Conservation (phyloP, 2,329 filamentous ascomycete genomes). For the Hysterium pulicare region DNA sequence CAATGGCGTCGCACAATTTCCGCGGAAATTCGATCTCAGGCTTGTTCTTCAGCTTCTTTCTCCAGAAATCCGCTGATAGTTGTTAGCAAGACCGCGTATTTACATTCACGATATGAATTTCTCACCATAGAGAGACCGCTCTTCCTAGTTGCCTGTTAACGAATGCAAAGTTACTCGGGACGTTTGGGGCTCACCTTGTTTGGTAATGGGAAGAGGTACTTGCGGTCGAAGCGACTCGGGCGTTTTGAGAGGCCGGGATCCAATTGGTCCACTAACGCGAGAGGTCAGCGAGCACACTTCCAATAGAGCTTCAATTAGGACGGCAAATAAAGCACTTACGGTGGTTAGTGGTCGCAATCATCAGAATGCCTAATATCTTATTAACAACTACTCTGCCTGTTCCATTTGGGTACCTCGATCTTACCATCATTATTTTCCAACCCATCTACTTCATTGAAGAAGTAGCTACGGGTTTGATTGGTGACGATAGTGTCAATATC, state of each 20-base stretch:
- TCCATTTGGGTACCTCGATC: neutral
- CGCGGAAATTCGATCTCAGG: slow-evolving; percentile 60
- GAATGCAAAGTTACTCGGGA: neutral
- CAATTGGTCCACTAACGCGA: slow-evolving; percentile 24
- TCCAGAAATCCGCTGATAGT: slow-evolving; percentile 52
- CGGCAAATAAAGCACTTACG: slow-evolving; percentile 8
- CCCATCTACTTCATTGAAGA: slow-evolving; percentile 44
- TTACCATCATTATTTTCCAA: slow-evolving; percentile 37
- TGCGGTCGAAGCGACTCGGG: slow-evolving; percentile 64
- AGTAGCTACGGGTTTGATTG: slow-evolving; percentile 34
- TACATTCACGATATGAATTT: too few species aligned
- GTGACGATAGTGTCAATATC: slow-evolving; percentile 37
- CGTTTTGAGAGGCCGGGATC: slow-evolving; percentile 55
- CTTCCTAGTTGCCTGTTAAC: slow-evolving; percentile 35
- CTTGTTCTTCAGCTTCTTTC: slow-evolving; percentile 55
- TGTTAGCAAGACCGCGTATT: too few species aligned
- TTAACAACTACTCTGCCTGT: too few species aligned
- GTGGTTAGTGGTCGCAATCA: slow-evolving; percentile 42
- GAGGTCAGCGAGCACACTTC: too few species aligned
- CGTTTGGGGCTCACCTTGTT: slow-evolving; percentile 15
- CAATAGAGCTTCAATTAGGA: too few species aligned
- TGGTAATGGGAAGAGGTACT: slow-evolving; percentile 63
- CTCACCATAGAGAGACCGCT: slow-evolving; percentile 58
- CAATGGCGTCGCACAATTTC: slow-evolving; percentile 56
- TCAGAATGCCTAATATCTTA: slow-evolving; percentile 32